phyloP scores from a whole-genome alignment of 257 asterid species.

The Solanum chmielewskii region DNA sequence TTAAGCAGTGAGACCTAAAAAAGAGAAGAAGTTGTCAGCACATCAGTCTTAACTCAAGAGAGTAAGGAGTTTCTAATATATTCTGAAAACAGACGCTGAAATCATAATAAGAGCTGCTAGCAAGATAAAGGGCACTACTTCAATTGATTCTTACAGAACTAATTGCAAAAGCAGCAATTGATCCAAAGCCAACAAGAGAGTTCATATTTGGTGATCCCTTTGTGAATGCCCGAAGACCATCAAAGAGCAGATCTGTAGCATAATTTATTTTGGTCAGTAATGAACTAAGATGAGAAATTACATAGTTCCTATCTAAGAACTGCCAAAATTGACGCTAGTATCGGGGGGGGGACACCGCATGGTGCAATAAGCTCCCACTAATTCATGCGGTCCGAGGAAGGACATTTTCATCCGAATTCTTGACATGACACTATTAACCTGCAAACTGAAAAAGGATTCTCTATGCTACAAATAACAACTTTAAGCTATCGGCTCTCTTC shows the following conservation, averaged over 20 bases:
- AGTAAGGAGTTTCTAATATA: neutral
- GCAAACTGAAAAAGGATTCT: neutral
- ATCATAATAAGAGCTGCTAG: slow-evolving; percentile 7
- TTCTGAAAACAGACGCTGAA: slow-evolving; percentile 1
- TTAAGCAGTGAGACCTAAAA: slow-evolving; percentile 77
- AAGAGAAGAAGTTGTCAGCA: neutral
- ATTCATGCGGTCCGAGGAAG: no score
- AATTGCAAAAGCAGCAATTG: slow-evolving; percentile 91
- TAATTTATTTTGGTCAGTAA: neutral
- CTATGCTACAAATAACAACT: neutral
- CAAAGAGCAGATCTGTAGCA: slow-evolving; percentile 75
- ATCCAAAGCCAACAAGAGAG: slow-evolving; percentile 96
- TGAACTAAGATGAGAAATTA: neutral
- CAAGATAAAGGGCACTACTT: neutral
- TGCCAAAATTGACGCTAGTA: neutral
- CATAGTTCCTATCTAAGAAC: neutral
- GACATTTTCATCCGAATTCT: no score
- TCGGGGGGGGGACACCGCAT: no score
- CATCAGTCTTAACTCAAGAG: neutral
- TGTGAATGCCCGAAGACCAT: slow-evolving; percentile 64
- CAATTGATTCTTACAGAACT: slow-evolving; percentile 61
- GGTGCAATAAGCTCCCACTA: no score
- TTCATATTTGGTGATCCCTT: slow-evolving; percentile 97
- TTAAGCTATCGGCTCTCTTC: neutral
- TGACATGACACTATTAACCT: neutral